Evolutionary conservation across 2,329 filamentous ascomycete genomes (phyloP).

Genomic region (Colletotrichum scovillei): DNA sequence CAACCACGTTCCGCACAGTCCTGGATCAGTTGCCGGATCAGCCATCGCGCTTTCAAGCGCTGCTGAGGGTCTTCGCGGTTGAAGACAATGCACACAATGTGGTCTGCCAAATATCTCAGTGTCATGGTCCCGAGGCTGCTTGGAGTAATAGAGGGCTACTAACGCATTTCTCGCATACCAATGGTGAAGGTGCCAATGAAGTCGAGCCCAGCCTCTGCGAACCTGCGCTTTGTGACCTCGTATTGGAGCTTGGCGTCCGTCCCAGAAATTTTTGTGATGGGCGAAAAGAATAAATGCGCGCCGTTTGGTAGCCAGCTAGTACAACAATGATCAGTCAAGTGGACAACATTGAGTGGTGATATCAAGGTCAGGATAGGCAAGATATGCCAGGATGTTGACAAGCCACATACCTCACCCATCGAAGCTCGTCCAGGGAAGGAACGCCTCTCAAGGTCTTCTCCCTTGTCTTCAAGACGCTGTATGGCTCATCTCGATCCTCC

Average conservation of each 20-base stretch:
- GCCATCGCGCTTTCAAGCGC: constrained; percentile 41
- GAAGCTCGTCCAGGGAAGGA: too few species aligned
- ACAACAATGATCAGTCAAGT: too few species aligned
- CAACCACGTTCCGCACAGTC: constrained; percentile 52
- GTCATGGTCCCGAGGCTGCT: too few species aligned
- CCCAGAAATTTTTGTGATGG: constrained; percentile 47
- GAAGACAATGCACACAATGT: constrained; percentile 54
- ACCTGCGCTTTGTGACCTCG: constrained; percentile 41
- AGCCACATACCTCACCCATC: too few species aligned
- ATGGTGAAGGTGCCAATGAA: constrained; percentile 43
- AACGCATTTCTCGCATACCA: constrained; percentile 40
- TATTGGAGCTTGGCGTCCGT: constrained; percentile 47
- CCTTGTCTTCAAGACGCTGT: too few species aligned
- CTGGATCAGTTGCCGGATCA: constrained; percentile 49
- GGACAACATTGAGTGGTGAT: constrained; percentile 39
- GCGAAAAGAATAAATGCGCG: constrained; percentile 49
- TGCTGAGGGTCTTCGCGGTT: constrained; percentile 48
- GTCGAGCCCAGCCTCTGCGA: constrained; percentile 41
- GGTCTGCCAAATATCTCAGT: not conserved
- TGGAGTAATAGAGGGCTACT: constrained; percentile 36
- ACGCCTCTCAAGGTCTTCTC: too few species aligned
- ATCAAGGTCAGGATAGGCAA: constrained; percentile 35
- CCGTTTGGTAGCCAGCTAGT: constrained; percentile 49
- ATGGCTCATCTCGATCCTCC: too few species aligned
- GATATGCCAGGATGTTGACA: too few species aligned